Percentiles rank a stretch among this genome's conserved stretches.
Evolutionary conservation across 345 rosid genomes (phyloP).

Genomic region (Lenwebbia sp.): DNA sequence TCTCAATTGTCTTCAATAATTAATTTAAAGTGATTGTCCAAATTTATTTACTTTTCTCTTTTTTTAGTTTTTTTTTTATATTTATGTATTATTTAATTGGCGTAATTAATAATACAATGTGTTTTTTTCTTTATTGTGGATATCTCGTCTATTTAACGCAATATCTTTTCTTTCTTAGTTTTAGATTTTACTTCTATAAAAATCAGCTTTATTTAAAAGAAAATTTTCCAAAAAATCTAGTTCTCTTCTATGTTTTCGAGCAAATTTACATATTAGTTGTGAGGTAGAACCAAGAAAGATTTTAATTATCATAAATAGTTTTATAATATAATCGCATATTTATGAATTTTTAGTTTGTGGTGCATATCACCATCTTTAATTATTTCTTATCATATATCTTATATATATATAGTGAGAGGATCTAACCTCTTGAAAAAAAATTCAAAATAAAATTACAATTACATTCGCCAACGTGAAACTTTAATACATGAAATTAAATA

Average conservation of each 20-base stretch:
- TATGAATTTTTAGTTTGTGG: background rate
- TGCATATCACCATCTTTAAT: background rate
- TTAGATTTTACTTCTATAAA: background rate
- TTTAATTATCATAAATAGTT: background rate
- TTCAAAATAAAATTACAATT: background rate
- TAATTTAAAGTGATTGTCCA: background rate
- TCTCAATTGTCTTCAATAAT: background rate
- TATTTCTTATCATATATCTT: accelerated
- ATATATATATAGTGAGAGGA: background rate
- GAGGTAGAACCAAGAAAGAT: background rate
- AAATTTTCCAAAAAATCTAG: accelerated
- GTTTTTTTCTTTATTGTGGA: background rate
- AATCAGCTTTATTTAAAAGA: background rate
- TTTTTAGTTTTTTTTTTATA: too few relatives aligned
- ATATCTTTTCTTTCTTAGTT: background rate
- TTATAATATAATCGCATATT: background rate
- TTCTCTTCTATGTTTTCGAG: background rate
- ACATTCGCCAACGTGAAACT: background rate
- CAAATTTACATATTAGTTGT: background rate
- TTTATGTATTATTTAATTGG: background rate
- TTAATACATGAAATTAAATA: background rate
- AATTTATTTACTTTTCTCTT: background rate
- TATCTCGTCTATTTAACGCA: background rate
- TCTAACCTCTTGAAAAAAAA: accelerated
- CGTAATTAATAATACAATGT: background rate